Conservation (phyloP, 306 rosid species). For the Trichosanthes truncata region DNA sequence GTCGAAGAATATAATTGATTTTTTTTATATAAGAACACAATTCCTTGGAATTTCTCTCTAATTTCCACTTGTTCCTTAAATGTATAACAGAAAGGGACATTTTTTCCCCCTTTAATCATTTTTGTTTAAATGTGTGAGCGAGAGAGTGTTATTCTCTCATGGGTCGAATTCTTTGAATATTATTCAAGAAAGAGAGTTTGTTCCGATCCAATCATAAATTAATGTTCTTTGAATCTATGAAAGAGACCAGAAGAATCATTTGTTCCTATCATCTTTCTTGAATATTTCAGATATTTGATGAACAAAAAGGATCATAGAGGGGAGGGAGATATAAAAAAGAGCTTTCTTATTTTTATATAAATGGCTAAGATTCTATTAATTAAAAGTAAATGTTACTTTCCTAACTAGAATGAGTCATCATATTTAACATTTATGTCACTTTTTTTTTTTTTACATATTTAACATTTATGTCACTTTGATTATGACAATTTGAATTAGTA, state of each 20-base stretch:
- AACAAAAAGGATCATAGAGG: not conserved
- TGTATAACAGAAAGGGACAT: not conserved
- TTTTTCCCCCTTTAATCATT: not conserved
- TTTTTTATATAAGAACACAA: not conserved
- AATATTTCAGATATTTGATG: not conserved
- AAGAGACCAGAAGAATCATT: not conserved
- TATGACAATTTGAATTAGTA: too few relatives aligned
- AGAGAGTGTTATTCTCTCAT: not conserved
- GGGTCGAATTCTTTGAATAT: not conserved
- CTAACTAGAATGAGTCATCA: too few relatives aligned
- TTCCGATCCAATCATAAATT: not conserved
- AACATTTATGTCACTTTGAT: too few relatives aligned
- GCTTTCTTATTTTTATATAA: too few relatives aligned
- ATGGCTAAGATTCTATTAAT: not conserved
- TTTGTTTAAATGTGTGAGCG: not conserved
- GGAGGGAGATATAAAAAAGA: not conserved
- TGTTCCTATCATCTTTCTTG: not conserved
- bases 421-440: too few relatives aligned
- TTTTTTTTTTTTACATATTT: too few relatives aligned
- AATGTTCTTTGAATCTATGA: not conserved
- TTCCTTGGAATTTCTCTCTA: not conserved
- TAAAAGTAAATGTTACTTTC: too few relatives aligned
- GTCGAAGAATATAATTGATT: too few relatives aligned
- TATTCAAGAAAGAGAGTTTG: not conserved
- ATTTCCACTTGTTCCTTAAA: conserved; percentile 2